A percentile compares a stretch with the other conserved stretches of the same genome.
Evolutionary conservation across 2,329 filamentous ascomycete genomes (phyloP).

Genomic region (Trichoderma sp.): DNA sequence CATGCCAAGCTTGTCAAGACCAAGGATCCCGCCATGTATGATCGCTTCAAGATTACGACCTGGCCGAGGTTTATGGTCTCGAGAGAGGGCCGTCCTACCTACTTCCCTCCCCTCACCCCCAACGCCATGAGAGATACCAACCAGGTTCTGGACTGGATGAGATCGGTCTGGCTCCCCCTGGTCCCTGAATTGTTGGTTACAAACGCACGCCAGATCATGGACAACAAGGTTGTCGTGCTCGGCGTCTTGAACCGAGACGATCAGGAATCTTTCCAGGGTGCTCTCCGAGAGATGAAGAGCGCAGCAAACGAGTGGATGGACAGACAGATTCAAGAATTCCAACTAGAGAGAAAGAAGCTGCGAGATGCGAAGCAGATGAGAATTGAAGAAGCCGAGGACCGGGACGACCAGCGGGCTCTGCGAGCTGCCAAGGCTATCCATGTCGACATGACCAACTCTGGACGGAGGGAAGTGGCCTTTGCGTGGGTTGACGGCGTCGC

Average conservation of each 20-base stretch:
- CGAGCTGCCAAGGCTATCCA: constrained; percentile 84
- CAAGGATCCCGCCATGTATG: constrained; percentile 68
- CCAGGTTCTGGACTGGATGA: constrained; percentile 85
- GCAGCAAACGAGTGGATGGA: constrained; percentile 98
- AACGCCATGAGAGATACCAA: constrained; percentile 88
- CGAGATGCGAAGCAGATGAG: constrained; percentile 91
- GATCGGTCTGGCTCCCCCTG: constrained; percentile 90
- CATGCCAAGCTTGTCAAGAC: constrained; percentile 93
- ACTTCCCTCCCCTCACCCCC: constrained; percentile 83
- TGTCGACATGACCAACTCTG: constrained; percentile 84
- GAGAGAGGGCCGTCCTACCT: constrained; percentile 82
- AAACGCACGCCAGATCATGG: constrained; percentile 94
- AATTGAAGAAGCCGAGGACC: constrained; percentile 94
- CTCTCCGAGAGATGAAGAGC: constrained; percentile 88
- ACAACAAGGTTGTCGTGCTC: constrained; percentile 89
- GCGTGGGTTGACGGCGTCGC: constrained; percentile 97
- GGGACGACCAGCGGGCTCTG: constrained; percentile 82
- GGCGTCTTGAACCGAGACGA: constrained; percentile 80
- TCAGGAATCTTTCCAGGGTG: constrained; percentile 71
- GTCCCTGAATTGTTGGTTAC: constrained; percentile 88
- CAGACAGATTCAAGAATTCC: constrained; percentile 86
- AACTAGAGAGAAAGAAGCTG: constrained; percentile 87
- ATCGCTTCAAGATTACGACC: constrained; percentile 91
- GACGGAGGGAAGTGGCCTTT: constrained; percentile 86
- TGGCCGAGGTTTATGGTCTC: constrained; percentile 93